phyloP scores from a whole-genome alignment of 176 grass and related monocot species.

The Cenchrus fungigraminus region DNA sequence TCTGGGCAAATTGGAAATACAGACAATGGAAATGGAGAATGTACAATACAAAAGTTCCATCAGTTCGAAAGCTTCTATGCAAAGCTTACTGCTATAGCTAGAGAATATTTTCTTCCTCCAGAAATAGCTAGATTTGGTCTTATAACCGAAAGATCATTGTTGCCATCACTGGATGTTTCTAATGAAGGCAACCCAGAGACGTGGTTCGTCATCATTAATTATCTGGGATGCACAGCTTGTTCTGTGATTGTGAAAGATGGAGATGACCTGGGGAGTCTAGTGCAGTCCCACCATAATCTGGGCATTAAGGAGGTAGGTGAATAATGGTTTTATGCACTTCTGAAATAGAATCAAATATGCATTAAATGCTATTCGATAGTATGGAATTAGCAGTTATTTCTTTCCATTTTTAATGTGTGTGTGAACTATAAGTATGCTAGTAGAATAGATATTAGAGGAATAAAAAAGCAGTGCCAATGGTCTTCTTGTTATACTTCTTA shows the following conservation, averaged over 20 bases:
- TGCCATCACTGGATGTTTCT: constrained; percentile 55
- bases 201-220: constrained; percentile 71
- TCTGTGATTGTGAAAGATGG: constrained; percentile 70
- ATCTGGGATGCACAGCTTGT: constrained; percentile 73
- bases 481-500: constrained; percentile 3
- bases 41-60: constrained; percentile 68
- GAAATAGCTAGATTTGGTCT: constrained; percentile 79
- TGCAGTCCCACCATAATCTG: constrained; percentile 65
- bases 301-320: constrained; percentile 67
- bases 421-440: constrained; percentile 12
- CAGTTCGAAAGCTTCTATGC: constrained; percentile 72
- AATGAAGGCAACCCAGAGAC: constrained; percentile 49
- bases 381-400: constrained; percentile 26
- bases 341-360: constrained; percentile 25
- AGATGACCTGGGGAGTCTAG: constrained; percentile 67
- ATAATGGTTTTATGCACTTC: constrained; percentile 27
- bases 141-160: constrained; percentile 64
- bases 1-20: constrained; percentile 50
- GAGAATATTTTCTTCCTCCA: constrained; percentile 81
- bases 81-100: constrained; percentile 75
- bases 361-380: constrained; percentile 4
- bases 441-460: constrained; percentile 27
- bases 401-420: constrained; percentile 21
- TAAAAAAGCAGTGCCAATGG: constrained; percentile 2
- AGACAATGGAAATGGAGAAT: constrained; percentile 49